phyloP scores from a whole-genome alignment of 1,139 yeast genomes.

The Blastobotrys serpentis region DNA sequence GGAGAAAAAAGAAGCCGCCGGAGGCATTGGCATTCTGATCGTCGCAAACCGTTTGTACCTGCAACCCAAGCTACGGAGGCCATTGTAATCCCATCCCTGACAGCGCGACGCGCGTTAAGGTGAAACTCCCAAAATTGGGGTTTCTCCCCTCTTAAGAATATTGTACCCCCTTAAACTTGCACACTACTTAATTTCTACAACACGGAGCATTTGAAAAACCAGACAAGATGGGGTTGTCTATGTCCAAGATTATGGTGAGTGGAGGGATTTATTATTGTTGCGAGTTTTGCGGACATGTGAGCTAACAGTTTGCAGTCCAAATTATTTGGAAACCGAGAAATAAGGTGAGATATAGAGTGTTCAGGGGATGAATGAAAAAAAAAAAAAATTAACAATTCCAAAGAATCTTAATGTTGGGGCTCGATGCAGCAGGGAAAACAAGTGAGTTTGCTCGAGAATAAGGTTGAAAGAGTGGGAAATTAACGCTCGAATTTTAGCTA shows the following conservation, averaged over 20 bases:
- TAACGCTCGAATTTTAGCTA: constrained; percentile 38
- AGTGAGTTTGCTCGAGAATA: constrained; percentile 39
- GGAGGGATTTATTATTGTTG: background rate
- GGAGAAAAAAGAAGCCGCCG: too few relatives aligned
- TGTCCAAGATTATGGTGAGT: constrained; percentile 47
- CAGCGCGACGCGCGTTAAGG: background rate
- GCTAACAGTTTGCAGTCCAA: constrained; percentile 38
- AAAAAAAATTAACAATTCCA: background rate
- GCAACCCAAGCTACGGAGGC: too few relatives aligned
- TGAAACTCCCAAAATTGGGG: background rate
- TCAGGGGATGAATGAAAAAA: constrained; percentile 10
- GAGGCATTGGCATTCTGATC: too few relatives aligned
- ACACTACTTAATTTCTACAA: background rate
- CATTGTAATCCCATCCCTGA: too few relatives aligned
- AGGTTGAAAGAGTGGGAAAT: background rate
- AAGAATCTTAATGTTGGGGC: constrained; percentile 83
- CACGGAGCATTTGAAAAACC: constrained; percentile 7
- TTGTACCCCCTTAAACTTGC: background rate
- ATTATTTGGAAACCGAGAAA: constrained; percentile 48
- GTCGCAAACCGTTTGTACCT: background rate
- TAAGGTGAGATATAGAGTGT: constrained; percentile 25
- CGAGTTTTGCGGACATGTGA: background rate
- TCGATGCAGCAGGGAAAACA: constrained; percentile 91
- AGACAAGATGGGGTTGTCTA: constrained; percentile 47
- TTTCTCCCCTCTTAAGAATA: too few relatives aligned